phyloP scores from a whole-genome alignment of 495 filamentous ascomycete genomes.

The Hapsidospora chrysogenum region DNA sequence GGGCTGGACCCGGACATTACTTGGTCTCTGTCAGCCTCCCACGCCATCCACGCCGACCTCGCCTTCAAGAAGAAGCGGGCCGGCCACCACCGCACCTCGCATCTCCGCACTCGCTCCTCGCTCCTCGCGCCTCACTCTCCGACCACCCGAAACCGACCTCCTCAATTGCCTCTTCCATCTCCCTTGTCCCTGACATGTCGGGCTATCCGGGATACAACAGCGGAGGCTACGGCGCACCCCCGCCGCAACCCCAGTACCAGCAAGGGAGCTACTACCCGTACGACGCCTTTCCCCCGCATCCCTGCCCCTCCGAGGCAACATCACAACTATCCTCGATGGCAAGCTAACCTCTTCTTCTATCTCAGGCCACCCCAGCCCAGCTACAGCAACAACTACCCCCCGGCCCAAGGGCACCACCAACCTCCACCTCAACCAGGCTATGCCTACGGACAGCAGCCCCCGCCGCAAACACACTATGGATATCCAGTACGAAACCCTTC shows the following conservation, averaged over 20 bases:
- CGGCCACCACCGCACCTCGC: background rate
- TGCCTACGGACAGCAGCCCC: constrained; percentile 30
- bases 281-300: constrained; percentile 2
- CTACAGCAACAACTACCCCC: constrained; percentile 23
- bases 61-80: no score
- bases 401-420: constrained; percentile 5
- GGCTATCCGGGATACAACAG: constrained; percentile 19
- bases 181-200: constrained; percentile 10
- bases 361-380: constrained; percentile 8
- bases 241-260: constrained; percentile 11
- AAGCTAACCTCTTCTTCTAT: constrained; percentile 5
- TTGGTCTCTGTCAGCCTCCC: background rate
- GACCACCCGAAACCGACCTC: background rate
- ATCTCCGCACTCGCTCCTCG: background rate
- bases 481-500: constrained; percentile 14
- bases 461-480: constrained; percentile 15
- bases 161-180: background rate
- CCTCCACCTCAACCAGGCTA: constrained; percentile 20
- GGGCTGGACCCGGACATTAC: no score
- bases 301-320: background rate
- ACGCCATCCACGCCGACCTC: no score
- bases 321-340: constrained; percentile 3
- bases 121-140: background rate
- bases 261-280: constrained; percentile 16
- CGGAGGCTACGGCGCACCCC: constrained; percentile 7